Evolutionary conservation across 2,329 filamentous ascomycete genomes (phyloP).

Genomic region (Claviceps capensis): DNA sequence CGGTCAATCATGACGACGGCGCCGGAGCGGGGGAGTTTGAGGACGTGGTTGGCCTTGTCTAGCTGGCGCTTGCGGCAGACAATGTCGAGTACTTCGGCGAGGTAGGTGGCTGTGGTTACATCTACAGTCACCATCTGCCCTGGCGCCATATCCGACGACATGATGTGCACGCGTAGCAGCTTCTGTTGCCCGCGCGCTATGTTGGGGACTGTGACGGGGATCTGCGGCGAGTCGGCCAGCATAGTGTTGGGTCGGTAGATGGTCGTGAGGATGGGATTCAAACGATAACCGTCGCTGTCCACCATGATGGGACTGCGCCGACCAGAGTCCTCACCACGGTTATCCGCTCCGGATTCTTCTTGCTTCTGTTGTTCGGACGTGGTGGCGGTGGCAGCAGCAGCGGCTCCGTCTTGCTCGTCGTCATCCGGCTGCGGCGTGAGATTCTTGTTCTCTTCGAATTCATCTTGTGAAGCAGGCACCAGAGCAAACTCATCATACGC

Average conservation of each 20-base stretch:
- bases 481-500: slow-evolving; percentile 75
- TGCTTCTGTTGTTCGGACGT: slow-evolving; percentile 9
- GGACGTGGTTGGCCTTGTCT: slow-evolving; percentile 65
- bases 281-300: slow-evolving; percentile 23
- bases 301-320: slow-evolving; percentile 1
- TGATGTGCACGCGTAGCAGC: slow-evolving; percentile 57
- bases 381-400: neutral
- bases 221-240: slow-evolving; percentile 43
- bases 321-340: too few species aligned
- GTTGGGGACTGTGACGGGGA: slow-evolving; percentile 28
- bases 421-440: slow-evolving; percentile 53
- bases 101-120: slow-evolving; percentile 70
- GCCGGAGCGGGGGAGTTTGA: slow-evolving; percentile 63
- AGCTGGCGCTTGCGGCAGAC: slow-evolving; percentile 66
- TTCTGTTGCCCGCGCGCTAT: slow-evolving; percentile 50
- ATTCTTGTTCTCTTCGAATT: slow-evolving; percentile 55
- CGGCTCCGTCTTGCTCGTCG: slow-evolving; percentile 41
- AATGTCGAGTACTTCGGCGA: slow-evolving; percentile 67
- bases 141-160: slow-evolving; percentile 53
- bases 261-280: slow-evolving; percentile 49
- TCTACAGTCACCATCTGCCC: slow-evolving; percentile 62
- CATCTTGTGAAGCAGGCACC: slow-evolving; percentile 54
- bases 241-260: slow-evolving; percentile 40
- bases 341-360: neutral
- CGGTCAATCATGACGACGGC: slow-evolving; percentile 65